Conservation (phyloP, 768 basidiomycete species). For the Cystobasidiopsis lactophilus region DNA sequence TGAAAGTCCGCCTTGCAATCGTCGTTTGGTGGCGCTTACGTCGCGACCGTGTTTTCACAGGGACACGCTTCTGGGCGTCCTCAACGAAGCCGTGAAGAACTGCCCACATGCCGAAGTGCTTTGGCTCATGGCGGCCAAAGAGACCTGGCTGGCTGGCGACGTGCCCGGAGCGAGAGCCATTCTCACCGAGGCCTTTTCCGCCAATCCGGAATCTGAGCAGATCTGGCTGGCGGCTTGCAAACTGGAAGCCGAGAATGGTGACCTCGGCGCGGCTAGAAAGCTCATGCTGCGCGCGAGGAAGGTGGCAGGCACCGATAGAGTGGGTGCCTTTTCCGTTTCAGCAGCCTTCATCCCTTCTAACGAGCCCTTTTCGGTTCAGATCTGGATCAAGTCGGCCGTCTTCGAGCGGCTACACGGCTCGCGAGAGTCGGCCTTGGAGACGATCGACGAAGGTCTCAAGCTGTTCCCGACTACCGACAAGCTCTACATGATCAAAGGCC, state of each 20-base stretch:
- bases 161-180: constrained; percentile 76
- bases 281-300: constrained; percentile 68
- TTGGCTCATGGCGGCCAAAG: constrained; percentile 97
- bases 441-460: constrained; percentile 45
- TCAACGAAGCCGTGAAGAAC: constrained; percentile 60
- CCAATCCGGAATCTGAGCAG: constrained; percentile 87
- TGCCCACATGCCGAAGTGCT: constrained; percentile 89
- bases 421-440: constrained; percentile 47
- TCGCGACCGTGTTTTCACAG: no score
- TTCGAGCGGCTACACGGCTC: constrained; percentile 80
- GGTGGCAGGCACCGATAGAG: constrained; percentile 77
- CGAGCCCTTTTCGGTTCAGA: constrained; percentile 30
- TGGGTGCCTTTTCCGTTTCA: constrained; percentile 30
- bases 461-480: constrained; percentile 82
- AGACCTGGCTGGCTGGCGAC: constrained; percentile 78
- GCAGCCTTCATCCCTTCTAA: not conserved
- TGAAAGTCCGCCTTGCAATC: not conserved
- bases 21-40: constrained; percentile 15
- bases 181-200: constrained; percentile 69
- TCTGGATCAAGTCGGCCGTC: constrained; percentile 97
- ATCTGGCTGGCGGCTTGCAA: constrained; percentile 98
- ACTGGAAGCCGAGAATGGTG: constrained; percentile 84
- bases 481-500: constrained; percentile 91
- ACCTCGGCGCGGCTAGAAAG: constrained; percentile 63
- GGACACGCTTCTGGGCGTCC: constrained; percentile 58